phyloP scores from a whole-genome alignment of 2,329 filamentous ascomycete species.

The Acephala macrosclerotiorum region DNA sequence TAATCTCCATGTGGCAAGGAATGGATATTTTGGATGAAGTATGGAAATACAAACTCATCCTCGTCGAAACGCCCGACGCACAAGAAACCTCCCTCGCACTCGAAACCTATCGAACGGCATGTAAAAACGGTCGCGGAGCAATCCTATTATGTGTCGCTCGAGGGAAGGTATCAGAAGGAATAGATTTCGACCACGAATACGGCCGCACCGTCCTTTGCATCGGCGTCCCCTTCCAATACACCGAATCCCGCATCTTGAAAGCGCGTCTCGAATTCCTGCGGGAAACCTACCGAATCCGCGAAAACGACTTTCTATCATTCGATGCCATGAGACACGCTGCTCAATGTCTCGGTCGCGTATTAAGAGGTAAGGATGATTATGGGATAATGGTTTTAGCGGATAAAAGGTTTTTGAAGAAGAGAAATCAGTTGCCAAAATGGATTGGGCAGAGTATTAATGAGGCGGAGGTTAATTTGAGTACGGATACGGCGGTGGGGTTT shows the following conservation, averaged over 20 bases:
- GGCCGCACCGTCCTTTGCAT: conserved; percentile 95
- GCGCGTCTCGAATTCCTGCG: conserved; percentile 94
- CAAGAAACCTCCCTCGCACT: conserved; percentile 96
- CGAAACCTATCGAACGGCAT: conserved; percentile 96
- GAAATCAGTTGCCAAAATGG: conserved; percentile 92
- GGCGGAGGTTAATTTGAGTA: conserved; percentile 87
- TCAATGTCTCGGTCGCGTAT: conserved; percentile 92
- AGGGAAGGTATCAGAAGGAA: conserved; percentile 96
- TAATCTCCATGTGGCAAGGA: conserved; percentile 98
- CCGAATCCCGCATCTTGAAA: conserved; percentile 95
- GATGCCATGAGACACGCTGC: conserved; percentile 99
- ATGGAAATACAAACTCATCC: conserved; percentile 98
- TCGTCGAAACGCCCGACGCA: conserved; percentile 96
- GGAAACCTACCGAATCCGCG: conserved; percentile 94
- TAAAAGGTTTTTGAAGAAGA: conserved; percentile 90
- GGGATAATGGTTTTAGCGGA: conserved; percentile 99
- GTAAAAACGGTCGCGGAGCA: conserved; percentile 94
- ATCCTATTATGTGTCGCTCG: conserved; percentile 94
- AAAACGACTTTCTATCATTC: conserved; percentile 98
- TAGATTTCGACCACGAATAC: conserved; percentile 99
- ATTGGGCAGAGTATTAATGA: conserved; percentile 89
- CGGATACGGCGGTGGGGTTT: conserved; percentile 90
- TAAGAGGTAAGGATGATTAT: conserved; percentile 97
- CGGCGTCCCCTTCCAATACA: conserved; percentile 98
- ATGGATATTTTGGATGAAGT: conserved; percentile 98